phyloP scores from a whole-genome alignment of 495 filamentous ascomycete genomes.

The Monascus purpureus region DNA sequence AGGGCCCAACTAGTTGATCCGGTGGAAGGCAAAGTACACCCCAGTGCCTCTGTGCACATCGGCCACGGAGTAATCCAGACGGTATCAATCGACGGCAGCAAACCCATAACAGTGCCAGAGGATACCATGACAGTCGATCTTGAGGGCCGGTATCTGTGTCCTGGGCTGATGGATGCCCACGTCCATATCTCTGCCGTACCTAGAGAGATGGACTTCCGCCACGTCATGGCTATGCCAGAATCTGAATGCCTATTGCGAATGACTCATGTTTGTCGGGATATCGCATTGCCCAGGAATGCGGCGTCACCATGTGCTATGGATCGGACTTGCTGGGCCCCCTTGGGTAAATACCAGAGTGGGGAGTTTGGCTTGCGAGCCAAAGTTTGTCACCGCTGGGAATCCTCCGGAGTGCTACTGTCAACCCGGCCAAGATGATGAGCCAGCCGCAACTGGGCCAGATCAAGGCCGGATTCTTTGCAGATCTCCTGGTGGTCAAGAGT shows the following conservation, averaged over 20 bases:
- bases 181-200: constrained; percentile 29
- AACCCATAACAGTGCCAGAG: background rate
- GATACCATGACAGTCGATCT: constrained; percentile 11
- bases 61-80: constrained; percentile 5
- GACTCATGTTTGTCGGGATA: constrained; percentile 20
- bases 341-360: constrained; percentile 18
- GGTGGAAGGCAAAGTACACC: constrained; percentile 4
- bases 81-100: background rate
- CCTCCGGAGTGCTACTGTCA: constrained; percentile 30
- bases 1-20: constrained; percentile 9
- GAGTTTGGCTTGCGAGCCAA: constrained; percentile 24
- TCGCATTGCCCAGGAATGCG: constrained; percentile 24
- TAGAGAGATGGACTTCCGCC: constrained; percentile 7
- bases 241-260: constrained; percentile 9
- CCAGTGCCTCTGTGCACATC: constrained; percentile 4
- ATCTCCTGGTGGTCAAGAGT: constrained; percentile 14
- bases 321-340: constrained; percentile 30
- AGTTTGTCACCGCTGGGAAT: constrained; percentile 19
- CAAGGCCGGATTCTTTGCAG: constrained; percentile 15
- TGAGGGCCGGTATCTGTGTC: constrained; percentile 26
- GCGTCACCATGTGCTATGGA: constrained; percentile 30
- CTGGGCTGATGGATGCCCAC: constrained; percentile 36
- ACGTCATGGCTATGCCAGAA: background rate
- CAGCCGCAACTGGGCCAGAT: constrained; percentile 22
- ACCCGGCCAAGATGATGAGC: constrained; percentile 22